Evolutionary conservation across 2,329 filamentous ascomycete genomes (phyloP).

Genomic region (Trichoderma koningiopsis): DNA sequence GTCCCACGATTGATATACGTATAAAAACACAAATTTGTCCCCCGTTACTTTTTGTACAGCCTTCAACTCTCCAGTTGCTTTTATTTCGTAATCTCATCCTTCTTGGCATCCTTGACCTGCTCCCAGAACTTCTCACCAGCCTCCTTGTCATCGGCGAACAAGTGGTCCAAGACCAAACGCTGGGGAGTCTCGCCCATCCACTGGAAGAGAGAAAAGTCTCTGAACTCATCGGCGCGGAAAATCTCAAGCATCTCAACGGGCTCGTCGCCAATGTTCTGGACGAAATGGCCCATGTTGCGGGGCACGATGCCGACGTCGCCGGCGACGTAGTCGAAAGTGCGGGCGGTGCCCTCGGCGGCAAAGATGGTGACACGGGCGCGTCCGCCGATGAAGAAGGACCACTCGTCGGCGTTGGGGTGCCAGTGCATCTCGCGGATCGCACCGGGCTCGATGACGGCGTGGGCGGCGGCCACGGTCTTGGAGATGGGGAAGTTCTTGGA

Average conservation of each 20-base stretch:
- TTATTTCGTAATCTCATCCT: conserved; percentile 52
- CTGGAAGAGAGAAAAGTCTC: conserved; percentile 73
- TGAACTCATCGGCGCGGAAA: conserved; percentile 70
- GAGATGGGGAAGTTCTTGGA: conserved; percentile 76
- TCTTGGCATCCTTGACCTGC: conserved; percentile 62
- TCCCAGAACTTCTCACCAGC: conserved; percentile 64
- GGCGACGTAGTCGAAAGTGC: conserved; percentile 74
- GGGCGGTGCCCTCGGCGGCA: conserved; percentile 65
- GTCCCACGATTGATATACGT: conserved; percentile 20
- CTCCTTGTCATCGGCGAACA: conserved; percentile 64
- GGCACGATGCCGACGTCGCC: conserved; percentile 80
- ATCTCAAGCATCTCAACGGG: conserved; percentile 76
- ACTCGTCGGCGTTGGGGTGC: conserved; percentile 79
- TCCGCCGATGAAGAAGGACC: conserved; percentile 76
- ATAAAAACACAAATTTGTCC: background rate
- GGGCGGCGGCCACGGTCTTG: conserved; percentile 70
- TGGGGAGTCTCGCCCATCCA: conserved; percentile 74
- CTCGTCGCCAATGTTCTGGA: conserved; percentile 79
- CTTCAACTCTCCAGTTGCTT: background rate
- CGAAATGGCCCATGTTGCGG: conserved; percentile 76
- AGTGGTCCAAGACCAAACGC: conserved; percentile 65
- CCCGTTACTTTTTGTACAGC: background rate
- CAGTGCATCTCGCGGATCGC: conserved; percentile 80
- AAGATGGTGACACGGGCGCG: conserved; percentile 75
- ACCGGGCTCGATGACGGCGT: conserved; percentile 70